phyloP scores from a whole-genome alignment of 441 rosid species.

The Arabidopsis lyrata region DNA sequence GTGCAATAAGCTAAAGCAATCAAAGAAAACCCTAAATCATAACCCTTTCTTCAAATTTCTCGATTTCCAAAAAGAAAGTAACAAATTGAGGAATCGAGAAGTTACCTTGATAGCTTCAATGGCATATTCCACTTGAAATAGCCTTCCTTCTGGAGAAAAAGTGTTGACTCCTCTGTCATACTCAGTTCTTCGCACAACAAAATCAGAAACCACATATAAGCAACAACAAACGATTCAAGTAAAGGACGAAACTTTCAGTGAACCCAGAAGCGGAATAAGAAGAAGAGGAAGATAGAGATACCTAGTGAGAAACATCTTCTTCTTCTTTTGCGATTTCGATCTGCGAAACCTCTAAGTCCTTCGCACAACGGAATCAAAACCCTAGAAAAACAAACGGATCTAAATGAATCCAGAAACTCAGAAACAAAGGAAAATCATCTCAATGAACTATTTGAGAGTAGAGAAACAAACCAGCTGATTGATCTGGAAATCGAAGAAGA shows the following conservation, averaged over 20 bases:
- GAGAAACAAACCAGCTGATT: conserved; percentile 21
- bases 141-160: conserved; percentile 96
- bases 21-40: not conserved
- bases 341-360: conserved; percentile 34
- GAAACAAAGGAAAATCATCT: not conserved
- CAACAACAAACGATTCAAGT: not conserved
- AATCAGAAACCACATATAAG: conserved; percentile 20
- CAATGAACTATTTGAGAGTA: not conserved
- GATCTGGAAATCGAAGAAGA: conserved; percentile 34
- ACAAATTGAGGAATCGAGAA: not conserved
- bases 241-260: not conserved
- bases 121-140: conserved; percentile 98
- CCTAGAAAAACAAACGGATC: conserved; percentile 26
- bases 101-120: conserved; percentile 98
- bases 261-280: conserved; percentile 20
- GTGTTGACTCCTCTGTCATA: conserved; percentile 99
- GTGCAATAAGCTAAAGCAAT: not conserved
- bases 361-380: conserved; percentile 34
- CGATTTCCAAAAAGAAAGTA: not conserved
- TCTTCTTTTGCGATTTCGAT: conserved; percentile 32
- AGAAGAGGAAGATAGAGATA: conserved; percentile 17
- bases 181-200: conserved; percentile 72
- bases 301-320: conserved; percentile 83
- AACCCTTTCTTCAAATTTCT: not conserved
- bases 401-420: not conserved